A percentile compares a stretch with the other conserved stretches of the same genome.
Evolutionary conservation across 139 green algal species (phyloP).

Genomic region (Chlorella sp.): DNA sequence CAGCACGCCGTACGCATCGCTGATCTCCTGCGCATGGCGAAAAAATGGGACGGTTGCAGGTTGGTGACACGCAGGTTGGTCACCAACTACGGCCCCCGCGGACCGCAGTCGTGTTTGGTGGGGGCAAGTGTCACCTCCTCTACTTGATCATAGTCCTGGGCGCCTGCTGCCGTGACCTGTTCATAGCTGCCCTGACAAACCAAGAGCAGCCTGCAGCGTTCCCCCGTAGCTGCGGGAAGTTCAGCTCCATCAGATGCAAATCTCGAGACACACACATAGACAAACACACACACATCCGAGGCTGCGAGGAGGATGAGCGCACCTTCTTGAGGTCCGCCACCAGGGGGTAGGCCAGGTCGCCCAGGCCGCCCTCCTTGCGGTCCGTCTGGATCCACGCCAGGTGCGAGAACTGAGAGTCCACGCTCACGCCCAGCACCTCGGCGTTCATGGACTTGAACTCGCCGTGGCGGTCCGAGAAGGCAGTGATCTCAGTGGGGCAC

Average conservation of each 20-base stretch:
- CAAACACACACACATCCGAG: constrained; percentile 5
- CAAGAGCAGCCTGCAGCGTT: too few relatives aligned
- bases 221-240: too few relatives aligned
- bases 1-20: constrained; percentile 82
- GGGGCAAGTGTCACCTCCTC: too few relatives aligned
- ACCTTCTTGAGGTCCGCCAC: constrained; percentile 93
- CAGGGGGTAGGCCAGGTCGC: constrained; percentile 94
- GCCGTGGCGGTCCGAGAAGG: constrained; percentile 88
- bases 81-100: too few relatives aligned
- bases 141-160: too few relatives aligned
- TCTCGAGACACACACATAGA: not conserved
- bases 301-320: too few relatives aligned
- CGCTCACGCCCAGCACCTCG: constrained; percentile 84
- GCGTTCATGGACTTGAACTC: constrained; percentile 88
- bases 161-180: too few relatives aligned
- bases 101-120: too few relatives aligned
- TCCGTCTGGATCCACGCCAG: constrained; percentile 97
- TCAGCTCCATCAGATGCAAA: too few relatives aligned
- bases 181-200: too few relatives aligned
- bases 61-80: too few relatives aligned
- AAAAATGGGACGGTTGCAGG: too few relatives aligned
- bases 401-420: constrained; percentile 96
- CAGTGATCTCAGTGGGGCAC: constrained; percentile 96
- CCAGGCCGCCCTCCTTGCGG: constrained; percentile 82
- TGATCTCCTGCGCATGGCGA: constrained; percentile 52